Conservation (phyloP, 257 asterid species). For the Echium plantagineum region DNA sequence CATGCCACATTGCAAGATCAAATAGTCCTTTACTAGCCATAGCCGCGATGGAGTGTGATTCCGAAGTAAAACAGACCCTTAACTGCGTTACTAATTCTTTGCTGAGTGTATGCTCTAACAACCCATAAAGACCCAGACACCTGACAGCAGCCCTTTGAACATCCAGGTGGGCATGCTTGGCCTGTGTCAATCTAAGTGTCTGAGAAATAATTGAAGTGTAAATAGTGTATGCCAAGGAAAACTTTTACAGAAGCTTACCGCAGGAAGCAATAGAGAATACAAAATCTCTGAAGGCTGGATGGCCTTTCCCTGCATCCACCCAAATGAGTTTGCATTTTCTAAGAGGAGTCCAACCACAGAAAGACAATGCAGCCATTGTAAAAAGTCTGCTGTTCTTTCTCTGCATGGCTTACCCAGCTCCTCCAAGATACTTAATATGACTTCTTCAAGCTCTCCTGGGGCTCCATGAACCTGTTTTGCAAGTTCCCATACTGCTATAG, state of each 20-base stretch:
- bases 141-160: slow-evolving; percentile 87
- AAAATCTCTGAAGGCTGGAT: slow-evolving; percentile 72
- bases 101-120: slow-evolving; percentile 65
- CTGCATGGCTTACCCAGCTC: slow-evolving; percentile 91
- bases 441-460: slow-evolving; percentile 76
- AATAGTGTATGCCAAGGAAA: slow-evolving; percentile 1
- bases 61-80: slow-evolving; percentile 51
- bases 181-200: slow-evolving; percentile 32
- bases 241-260: slow-evolving; percentile 34
- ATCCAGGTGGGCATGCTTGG: slow-evolving; percentile 69
- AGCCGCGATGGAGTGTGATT: slow-evolving; percentile 36
- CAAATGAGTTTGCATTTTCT: slow-evolving; percentile 63
- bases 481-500: slow-evolving; percentile 72
- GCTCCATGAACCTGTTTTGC: slow-evolving; percentile 71
- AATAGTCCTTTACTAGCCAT: slow-evolving; percentile 81
- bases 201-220: background rate
- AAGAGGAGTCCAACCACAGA: slow-evolving; percentile 71
- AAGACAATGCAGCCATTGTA: slow-evolving; percentile 89
- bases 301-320: slow-evolving; percentile 54
- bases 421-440: slow-evolving; percentile 56
- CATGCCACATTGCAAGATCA: slow-evolving; percentile 93
- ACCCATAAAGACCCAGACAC: slow-evolving; percentile 87
- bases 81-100: slow-evolving; percentile 59
- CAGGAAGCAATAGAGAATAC: slow-evolving; percentile 78
- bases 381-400: slow-evolving; percentile 84